These are phyloP conservation scores for Cercospora berteroae DNA, from an alignment of 2,329 filamentous ascomycete genomes.

Conservation along the genomic window DNA sequence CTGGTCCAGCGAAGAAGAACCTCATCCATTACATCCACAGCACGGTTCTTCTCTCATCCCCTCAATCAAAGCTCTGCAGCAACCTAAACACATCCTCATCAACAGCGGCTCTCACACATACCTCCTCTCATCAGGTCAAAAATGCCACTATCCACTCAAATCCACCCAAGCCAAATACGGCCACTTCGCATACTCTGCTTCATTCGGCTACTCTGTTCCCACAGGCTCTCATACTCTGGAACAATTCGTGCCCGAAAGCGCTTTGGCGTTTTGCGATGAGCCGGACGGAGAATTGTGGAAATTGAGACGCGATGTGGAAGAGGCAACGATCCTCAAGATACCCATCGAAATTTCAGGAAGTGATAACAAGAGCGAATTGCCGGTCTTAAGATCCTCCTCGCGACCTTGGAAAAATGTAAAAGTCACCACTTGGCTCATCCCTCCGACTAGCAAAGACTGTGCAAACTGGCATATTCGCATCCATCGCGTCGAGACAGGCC, in stretches of 20 bases:
- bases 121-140: constrained; percentile 72
- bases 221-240: constrained; percentile 73
- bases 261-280: constrained; percentile 74
- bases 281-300: constrained; percentile 73
- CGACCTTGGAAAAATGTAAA: constrained; percentile 67
- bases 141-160: constrained; percentile 79
- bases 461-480: constrained; percentile 70
- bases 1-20: constrained; percentile 68
- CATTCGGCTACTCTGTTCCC: constrained; percentile 74
- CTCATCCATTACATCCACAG: constrained; percentile 34
- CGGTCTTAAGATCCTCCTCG: constrained; percentile 68
- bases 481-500: constrained; percentile 59
- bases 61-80: constrained; percentile 59
- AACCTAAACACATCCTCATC: constrained; percentile 72
- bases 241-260: constrained; percentile 72
- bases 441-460: constrained; percentile 52
- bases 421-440: constrained; percentile 64
- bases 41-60: constrained; percentile 46
- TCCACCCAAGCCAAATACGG: constrained; percentile 81
- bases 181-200: constrained; percentile 72
- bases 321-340: constrained; percentile 60
- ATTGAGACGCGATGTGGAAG: constrained; percentile 65
- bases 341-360: not conserved
- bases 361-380: constrained; percentile 41
- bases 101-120: constrained; percentile 69